A percentile compares a stretch with the other conserved stretches of the same genome.
phyloP scores from a whole-genome alignment of 176 grass and related monocot species.

The Microstegium vimineum region DNA sequence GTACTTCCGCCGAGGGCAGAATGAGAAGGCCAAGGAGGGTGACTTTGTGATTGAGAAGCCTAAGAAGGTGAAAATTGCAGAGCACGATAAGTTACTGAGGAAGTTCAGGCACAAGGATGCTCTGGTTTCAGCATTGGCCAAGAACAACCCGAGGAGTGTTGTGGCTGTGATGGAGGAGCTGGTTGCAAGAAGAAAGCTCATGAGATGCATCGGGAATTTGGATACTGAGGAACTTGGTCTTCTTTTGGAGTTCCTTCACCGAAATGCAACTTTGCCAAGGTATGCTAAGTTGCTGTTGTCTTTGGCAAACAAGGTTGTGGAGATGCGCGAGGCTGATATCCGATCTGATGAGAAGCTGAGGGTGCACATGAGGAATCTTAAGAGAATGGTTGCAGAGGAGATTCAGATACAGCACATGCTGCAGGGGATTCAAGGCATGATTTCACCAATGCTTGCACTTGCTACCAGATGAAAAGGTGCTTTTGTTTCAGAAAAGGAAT shows the following conservation, averaged over 20 bases:
- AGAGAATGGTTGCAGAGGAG: slow-evolving; percentile 62
- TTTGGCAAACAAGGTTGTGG: slow-evolving; percentile 76
- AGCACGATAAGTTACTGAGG: slow-evolving; percentile 78
- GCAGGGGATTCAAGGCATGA: slow-evolving; percentile 90
- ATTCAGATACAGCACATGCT: slow-evolving; percentile 77
- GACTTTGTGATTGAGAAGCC: slow-evolving; percentile 61
- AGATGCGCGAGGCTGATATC: slow-evolving; percentile 63
- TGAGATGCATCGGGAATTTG: slow-evolving; percentile 63
- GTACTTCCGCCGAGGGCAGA: slow-evolving; percentile 74
- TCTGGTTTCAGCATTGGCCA: slow-evolving; percentile 57
- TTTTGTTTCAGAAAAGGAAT: background rate
- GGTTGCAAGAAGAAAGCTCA: slow-evolving; percentile 74
- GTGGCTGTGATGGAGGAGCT: slow-evolving; percentile 90
- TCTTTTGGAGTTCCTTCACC: slow-evolving; percentile 60
- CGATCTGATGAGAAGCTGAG: slow-evolving; percentile 44
- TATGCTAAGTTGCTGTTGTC: slow-evolving; percentile 71
- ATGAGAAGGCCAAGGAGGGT: slow-evolving; percentile 55
- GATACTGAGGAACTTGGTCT: slow-evolving; percentile 46
- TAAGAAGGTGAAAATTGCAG: slow-evolving; percentile 65
- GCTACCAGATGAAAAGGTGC: slow-evolving; percentile 54
- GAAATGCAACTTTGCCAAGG: slow-evolving; percentile 57
- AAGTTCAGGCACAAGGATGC: slow-evolving; percentile 89
- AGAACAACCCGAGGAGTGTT: slow-evolving; percentile 44
- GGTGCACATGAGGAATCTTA: slow-evolving; percentile 55
- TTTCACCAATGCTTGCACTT: slow-evolving; percentile 74